Percentiles rank a stretch among this genome's conserved stretches.
phyloP scores from a whole-genome alignment of 805 yeast genomes.

The Cyberlindnera mississippiensis region DNA sequence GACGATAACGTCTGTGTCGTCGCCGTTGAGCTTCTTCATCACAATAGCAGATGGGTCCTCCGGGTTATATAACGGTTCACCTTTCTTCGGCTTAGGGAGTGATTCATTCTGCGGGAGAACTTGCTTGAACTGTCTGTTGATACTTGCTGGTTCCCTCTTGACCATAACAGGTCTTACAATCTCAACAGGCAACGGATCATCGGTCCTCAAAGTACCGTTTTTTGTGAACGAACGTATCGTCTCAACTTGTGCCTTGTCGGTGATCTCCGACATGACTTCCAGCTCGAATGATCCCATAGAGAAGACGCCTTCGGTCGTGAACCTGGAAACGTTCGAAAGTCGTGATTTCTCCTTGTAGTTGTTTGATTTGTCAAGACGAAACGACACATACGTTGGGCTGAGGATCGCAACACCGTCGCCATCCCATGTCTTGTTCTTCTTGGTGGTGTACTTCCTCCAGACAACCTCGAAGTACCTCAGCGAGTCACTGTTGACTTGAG shows the following conservation, averaged over 20 bases:
- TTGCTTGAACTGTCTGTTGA: conserved; percentile 26
- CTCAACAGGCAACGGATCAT: background rate
- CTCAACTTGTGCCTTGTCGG: conserved; percentile 23
- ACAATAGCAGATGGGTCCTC: conserved; percentile 35
- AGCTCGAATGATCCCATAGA: conserved; percentile 57
- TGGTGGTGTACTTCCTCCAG: conserved; percentile 59
- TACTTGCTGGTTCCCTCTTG: conserved; percentile 10
- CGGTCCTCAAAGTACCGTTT: conserved; percentile 5
- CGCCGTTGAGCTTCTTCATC: conserved; percentile 32
- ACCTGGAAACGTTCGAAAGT: conserved; percentile 17
- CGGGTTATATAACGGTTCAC: conserved; percentile 39
- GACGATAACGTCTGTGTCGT: conserved; percentile 46
- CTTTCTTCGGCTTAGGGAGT: conserved; percentile 10
- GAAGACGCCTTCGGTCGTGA: conserved; percentile 38
- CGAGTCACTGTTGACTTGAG: background rate
- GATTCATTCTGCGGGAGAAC: conserved; percentile 22
- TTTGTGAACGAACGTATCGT: conserved; percentile 15
- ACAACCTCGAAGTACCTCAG: conserved; percentile 24
- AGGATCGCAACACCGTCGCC: conserved; percentile 71
- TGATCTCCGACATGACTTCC: conserved; percentile 50
- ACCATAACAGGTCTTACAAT: conserved; percentile 1
- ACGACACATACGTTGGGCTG: conserved; percentile 23
- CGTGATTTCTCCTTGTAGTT: conserved; percentile 28
- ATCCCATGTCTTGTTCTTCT: conserved; percentile 91
- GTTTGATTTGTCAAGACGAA: conserved; percentile 33